Base-by-base conservation (phyloP, 345 rosid species). In the Populus ilicifolia region DNA sequence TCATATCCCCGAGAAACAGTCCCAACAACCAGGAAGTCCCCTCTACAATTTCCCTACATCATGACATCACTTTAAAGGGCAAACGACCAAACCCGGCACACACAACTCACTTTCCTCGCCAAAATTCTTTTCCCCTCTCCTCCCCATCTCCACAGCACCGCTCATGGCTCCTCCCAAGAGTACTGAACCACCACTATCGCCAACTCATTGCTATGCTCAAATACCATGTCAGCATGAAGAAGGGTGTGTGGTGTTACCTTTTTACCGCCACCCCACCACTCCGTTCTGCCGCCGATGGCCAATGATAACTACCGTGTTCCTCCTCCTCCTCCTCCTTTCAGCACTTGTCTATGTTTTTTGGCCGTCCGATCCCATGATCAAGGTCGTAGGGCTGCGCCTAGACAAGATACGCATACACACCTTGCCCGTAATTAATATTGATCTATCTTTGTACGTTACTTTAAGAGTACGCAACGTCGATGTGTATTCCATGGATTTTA, bases 281-380 rank as follows among this genome's bases (percentile, higher is more conserved):
- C 73, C n/a, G n/a, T 72, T 33, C 27, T 73, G 85, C 46, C 27
- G 63, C 5, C 72, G 33, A 35, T 70, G 84, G 67, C 85, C 75
- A n/a, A 17, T 83, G 16, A 74, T 86, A 71, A 66, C 84, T 20
- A 1, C 23, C 5, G 17, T 83, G 30, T 35, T 83, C 36, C 43
- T 89, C 13, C 44, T 30, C 33, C 29, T 27, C 35, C 27, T 93
- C 71, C 61, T 87, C 71, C 66, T 89, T 8, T 74, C 86, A 13
- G 43, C 88, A 13, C 65, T 82, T 70, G 61, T 82, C 66, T 91
- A 83, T 86, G 48, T 83, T 6, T 73, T 88, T 76, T 93, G 97
- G 96, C 97, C 99, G 52, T 89, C 98, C 20, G 89, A 88, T 52
- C 99, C 99, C 21, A 78, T 71, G 13, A 43, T 91, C 62, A 83